Base-by-base conservation (phyloP, 1,284 basidiomycete genomes). In the Pascua sp. region DNA sequence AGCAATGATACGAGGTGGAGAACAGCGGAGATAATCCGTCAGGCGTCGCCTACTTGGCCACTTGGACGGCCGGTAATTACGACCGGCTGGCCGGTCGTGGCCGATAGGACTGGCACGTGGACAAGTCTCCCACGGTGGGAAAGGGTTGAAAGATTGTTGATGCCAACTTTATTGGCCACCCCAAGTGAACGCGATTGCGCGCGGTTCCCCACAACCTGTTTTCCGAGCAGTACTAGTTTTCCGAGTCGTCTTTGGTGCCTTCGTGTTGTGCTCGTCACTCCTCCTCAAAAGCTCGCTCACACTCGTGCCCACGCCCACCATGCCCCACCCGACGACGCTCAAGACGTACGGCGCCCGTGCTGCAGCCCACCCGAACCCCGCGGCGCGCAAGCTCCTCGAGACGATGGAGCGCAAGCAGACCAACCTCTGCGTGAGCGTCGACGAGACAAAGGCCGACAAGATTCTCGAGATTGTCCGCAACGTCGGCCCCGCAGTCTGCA, bases 341-440 rank as follows among this genome's bases (percentile, higher is more conserved):
- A 67, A 73, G 54, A 83, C 86, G 10, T 94, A 94, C 75, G 82
- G 78, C 44, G 78, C 84, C 60, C 83, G 91, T 39, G 85, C 85
- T 12, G 71, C 75, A 16, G 80, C 78, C 42, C 86, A 90, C 65
- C 64, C 70, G 11, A 94, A 93, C 72, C 83, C 86, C 8, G 85
- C 91, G 10, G 90, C 91, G 0, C 86, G 81, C 67, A 77, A 82
- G 2, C 82, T 98, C 5, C 83, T 98, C 12, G 83, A 87, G 71
- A 86, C 86, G 9, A 93, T 98, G 76, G 88, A 86, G 60, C 82
- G 88, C 65, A 99, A 99, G 77, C 82, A 88, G 72, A 85, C 90
- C 32, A 98, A 98, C 76, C 84, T 98, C 17, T 91, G 91, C 55
- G 91, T 98, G 60, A 93, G 90, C 66, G 91, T 98, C 36, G 96